Base-by-base conservation (phyloP, 1,284 basidiomycete species). In the Moniliophthora roreri region DNA sequence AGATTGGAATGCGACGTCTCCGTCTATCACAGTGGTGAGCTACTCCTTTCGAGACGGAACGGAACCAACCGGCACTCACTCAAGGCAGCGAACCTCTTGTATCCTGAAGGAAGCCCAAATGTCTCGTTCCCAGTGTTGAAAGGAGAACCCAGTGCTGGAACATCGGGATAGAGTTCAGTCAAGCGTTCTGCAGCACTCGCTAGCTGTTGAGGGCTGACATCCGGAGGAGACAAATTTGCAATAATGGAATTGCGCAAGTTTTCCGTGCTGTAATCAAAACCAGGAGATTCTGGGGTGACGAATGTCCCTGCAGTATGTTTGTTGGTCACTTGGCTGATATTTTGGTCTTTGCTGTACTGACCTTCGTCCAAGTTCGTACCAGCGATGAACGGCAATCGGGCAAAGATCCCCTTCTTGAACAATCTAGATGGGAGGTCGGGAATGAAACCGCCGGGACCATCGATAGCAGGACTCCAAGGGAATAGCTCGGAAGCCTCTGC, bases 61-160 rank as follows among this genome's bases (percentile, higher is more conserved):
- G 28, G 7, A 45, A 11, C 26, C n/a, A n/a, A n/a, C n/a, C n/a
- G 11, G 36, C 16, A 53, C 60, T 21, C 39, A 77, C 75, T 36
- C 18, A 81, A 61, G 4, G 79, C 72, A 20, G 78, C 64, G 16
- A 60, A 63, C 24, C 74, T 72, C 57, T 82, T 82, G 60, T 63
- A 80, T 23, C 70, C 63, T 34, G 48, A 34, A 26, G 50, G 50
- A 10, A 58, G 55, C 5, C 61, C 61, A 26, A 60, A 64, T 16
- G 60, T 60, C 32, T 64, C 50, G 23, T 63, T 58, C 2, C 61
- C 63, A 4, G 63, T 63, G 36, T 59, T 58, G 46, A 55, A 64
- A 2, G 62, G 63, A n/a, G 59, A 58, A 3, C 63, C 62, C 16
- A 57, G 40, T 10, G 60, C 51, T 16, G 63, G 61, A 21, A 59